Conservation (phyloP, 495 filamentous ascomycete species). For the Annulohypoxylon stygium region DNA sequence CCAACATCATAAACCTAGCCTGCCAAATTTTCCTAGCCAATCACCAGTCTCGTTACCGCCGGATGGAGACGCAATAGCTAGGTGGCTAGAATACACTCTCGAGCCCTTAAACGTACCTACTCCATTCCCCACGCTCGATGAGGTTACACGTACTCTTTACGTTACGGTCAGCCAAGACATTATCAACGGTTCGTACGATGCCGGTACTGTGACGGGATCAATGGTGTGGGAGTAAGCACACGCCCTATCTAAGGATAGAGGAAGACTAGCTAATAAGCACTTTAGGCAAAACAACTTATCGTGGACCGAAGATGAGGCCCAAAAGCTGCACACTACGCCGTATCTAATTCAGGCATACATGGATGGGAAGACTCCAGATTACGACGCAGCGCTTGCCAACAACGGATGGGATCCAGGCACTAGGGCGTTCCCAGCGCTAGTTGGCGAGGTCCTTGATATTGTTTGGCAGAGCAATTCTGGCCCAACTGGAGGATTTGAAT, state of each 20-base stretch:
- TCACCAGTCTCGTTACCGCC: constrained; percentile 58
- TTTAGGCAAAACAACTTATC: constrained; percentile 59
- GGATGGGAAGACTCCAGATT: constrained; percentile 58
- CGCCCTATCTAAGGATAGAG: neutral
- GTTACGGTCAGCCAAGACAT: constrained; percentile 61
- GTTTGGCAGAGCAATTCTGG: constrained; percentile 67
- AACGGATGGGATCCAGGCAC: constrained; percentile 67
- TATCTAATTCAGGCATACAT: constrained; percentile 70
- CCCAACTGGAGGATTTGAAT: constrained; percentile 62
- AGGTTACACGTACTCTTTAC: constrained; percentile 67
- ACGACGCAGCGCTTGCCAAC: constrained; percentile 59
- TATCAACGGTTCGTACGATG: constrained; percentile 54
- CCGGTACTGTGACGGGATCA: constrained; percentile 39
- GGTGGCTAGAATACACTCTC: constrained; percentile 70
- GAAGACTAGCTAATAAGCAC: constrained; percentile 47
- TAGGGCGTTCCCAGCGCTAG: constrained; percentile 63
- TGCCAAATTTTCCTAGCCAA: constrained; percentile 40
- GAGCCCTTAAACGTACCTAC: constrained; percentile 53
- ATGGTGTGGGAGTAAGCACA: constrained; percentile 50
- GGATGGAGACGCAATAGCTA: constrained; percentile 46
- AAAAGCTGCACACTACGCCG: constrained; percentile 51
- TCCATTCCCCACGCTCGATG: constrained; percentile 60
- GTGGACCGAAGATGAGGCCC: constrained; percentile 62
- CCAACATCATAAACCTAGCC: constrained; percentile 8
- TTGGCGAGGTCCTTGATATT: constrained; percentile 74